Evolutionary conservation across 2,329 filamentous ascomycete genomes (phyloP).

Genomic region (Trichophyton simii): DNA sequence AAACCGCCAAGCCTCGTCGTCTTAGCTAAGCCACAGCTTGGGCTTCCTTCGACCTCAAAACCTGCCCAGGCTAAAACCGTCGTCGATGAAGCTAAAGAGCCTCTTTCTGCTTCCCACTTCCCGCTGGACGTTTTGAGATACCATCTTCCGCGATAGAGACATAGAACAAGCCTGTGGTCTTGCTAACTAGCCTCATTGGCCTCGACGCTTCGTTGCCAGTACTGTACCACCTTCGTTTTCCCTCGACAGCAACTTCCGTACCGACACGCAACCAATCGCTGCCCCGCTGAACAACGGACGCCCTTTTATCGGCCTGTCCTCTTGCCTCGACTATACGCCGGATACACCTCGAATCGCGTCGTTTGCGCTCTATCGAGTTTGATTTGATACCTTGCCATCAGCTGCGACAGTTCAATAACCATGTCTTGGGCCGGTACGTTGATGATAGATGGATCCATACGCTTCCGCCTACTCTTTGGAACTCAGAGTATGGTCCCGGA

Average conservation of each 20-base stretch:
- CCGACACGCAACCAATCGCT: neutral
- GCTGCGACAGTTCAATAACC: neutral
- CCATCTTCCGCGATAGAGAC: neutral
- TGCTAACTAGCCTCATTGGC: neutral
- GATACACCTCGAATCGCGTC: neutral
- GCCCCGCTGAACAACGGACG: neutral
- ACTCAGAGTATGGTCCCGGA: neutral
- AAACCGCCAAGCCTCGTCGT: neutral
- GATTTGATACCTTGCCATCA: neutral
- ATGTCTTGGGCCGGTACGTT: conserved; percentile 16
- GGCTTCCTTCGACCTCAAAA: neutral
- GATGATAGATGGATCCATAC: neutral
- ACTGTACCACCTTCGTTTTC: neutral
- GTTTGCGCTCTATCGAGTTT: neutral
- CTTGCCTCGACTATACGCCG: neutral
- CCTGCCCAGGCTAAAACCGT: neutral
- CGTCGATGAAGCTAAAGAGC: neutral
- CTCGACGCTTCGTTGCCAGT: neutral
- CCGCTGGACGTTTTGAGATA: neutral
- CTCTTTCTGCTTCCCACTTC: neutral
- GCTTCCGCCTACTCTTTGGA: neutral
- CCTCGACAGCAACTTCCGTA: neutral
- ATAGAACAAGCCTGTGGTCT: neutral
- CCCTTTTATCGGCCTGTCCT: neutral
- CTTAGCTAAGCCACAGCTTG: neutral